Evolutionary conservation across 208 protist species (phyloP).

Genomic region (Trypanosoma melophagium): DNA sequence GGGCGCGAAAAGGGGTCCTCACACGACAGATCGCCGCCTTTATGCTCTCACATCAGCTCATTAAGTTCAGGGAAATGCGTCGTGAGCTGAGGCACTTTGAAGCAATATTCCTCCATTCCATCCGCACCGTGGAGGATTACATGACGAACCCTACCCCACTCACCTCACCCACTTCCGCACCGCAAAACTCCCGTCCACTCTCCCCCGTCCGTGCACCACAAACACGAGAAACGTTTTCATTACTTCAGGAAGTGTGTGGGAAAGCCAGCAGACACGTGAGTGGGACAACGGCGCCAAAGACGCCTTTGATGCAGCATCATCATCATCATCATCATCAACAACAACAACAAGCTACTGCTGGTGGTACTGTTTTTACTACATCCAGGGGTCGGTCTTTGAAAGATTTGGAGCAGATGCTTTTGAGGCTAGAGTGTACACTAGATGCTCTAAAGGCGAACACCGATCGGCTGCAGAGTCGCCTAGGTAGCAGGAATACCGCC

Average conservation of each 20-base stretch:
- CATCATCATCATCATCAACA: too few species aligned
- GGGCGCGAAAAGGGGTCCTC: slow-evolving; percentile 33
- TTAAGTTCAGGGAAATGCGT: slow-evolving; percentile 49
- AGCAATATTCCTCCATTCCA: slow-evolving; percentile 46
- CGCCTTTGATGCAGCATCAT: neutral
- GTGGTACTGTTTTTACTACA: neutral
- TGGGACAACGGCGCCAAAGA: neutral
- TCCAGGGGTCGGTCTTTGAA: neutral
- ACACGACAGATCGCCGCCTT: slow-evolving; percentile 60
- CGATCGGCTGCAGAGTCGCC: neutral
- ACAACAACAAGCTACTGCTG: neutral
- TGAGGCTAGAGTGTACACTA: slow-evolving; percentile 13
- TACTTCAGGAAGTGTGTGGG: slow-evolving; percentile 42
- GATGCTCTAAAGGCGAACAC: slow-evolving; percentile 10
- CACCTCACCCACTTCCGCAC: slow-evolving; percentile 21
- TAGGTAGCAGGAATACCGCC: neutral
- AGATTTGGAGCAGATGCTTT: slow-evolving; percentile 9
- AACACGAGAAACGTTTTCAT: slow-evolving; percentile 38
- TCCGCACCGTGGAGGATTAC: slow-evolving; percentile 45
- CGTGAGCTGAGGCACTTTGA: slow-evolving; percentile 37
- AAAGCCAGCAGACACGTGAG: slow-evolving; percentile 22
- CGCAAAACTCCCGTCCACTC: slow-evolving; percentile 24
- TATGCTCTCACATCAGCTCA: slow-evolving; percentile 47
- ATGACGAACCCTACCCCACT: slow-evolving; percentile 33
- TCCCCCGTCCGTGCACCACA: slow-evolving; percentile 11